A percentile compares a stretch with the other conserved stretches of the same genome.
Evolutionary conservation across 148 eudicot species (phyloP).

Genomic region (Silene conica): DNA sequence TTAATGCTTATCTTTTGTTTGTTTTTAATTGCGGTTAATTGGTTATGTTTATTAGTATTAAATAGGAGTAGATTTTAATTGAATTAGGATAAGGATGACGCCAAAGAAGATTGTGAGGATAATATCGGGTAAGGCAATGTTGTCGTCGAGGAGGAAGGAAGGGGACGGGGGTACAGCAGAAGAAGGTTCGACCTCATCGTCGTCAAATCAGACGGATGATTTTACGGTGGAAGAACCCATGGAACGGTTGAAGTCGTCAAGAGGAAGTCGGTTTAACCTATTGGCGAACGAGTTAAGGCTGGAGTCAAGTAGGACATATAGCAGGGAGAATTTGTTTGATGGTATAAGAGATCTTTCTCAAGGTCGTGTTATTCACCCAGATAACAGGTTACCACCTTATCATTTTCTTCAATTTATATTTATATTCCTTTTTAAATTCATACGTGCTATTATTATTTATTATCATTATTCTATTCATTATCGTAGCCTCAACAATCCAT

Average conservation of each 20-base stretch:
- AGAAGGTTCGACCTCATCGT: conserved; percentile 20
- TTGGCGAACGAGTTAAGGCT: conserved; percentile 43
- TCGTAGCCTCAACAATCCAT: too few relatives aligned
- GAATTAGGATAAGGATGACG: conserved; percentile 33
- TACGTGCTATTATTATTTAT: too few relatives aligned
- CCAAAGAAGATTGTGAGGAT: conserved; percentile 26
- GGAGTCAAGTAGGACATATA: conserved; percentile 26
- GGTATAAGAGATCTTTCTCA: conserved; percentile 48
- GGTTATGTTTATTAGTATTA: too few relatives aligned
- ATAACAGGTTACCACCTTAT: conserved; percentile 39
- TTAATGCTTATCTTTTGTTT: too few relatives aligned
- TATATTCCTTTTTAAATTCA: too few relatives aligned
- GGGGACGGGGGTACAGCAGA: not conserved
- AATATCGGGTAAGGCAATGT: conserved; percentile 22
- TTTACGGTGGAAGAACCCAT: conserved; percentile 39
- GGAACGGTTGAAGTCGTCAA: conserved; percentile 36
- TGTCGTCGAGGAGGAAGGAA: conserved; percentile 7
- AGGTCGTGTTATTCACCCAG: conserved; percentile 50
- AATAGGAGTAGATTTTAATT: not conserved
- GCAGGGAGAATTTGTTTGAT: conserved; percentile 38
- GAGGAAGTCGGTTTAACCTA: conserved; percentile 44
- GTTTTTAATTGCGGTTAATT: too few relatives aligned
- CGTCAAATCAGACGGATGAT: conserved; percentile 30
- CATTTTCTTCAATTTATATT: not conserved
- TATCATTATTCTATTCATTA: too few relatives aligned